phyloP scores from a whole-genome alignment of 2,329 filamentous ascomycete species.

The Arthrobotrys musiformis region DNA sequence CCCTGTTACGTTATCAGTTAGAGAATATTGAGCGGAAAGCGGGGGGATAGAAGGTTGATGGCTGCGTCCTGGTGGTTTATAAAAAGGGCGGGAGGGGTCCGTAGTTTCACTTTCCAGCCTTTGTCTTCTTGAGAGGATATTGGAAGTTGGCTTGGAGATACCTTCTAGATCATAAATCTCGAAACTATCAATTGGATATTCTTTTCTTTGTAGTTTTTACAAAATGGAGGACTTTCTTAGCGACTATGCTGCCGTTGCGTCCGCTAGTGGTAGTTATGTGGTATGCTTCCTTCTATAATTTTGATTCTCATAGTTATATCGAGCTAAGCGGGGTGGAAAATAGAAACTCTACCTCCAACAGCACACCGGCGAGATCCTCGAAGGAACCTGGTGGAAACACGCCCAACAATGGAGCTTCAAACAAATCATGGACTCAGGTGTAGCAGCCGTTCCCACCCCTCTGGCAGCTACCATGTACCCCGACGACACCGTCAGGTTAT shows the following conservation, averaged over 20 bases:
- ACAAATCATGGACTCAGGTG: background rate
- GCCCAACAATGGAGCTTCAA: background rate
- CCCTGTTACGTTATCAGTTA: too few relatives aligned
- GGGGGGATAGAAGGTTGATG: too few relatives aligned
- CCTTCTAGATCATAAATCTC: background rate
- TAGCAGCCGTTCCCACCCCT: background rate
- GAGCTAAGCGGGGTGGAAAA: background rate
- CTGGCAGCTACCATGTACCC: constrained; percentile 12
- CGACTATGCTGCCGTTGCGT: background rate
- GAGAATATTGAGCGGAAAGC: too few relatives aligned
- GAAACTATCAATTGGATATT: background rate
- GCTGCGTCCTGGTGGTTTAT: too few relatives aligned
- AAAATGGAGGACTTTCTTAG: background rate
- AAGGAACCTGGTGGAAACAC: constrained; percentile 8
- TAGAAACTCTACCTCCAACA: constrained; percentile 24
- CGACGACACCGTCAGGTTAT: background rate
- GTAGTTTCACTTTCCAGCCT: background rate
- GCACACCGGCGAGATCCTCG: constrained; percentile 2
- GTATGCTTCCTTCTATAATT: constrained; percentile 1
- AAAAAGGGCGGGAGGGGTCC: too few relatives aligned
- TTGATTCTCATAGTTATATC: background rate
- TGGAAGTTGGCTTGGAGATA: background rate
- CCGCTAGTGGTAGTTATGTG: constrained; percentile 5
- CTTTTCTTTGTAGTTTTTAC: background rate
- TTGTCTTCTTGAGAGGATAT: background rate